phyloP scores from a whole-genome alignment of 1,284 basidiomycete genomes.

The Mrakiaceae sp. region DNA sequence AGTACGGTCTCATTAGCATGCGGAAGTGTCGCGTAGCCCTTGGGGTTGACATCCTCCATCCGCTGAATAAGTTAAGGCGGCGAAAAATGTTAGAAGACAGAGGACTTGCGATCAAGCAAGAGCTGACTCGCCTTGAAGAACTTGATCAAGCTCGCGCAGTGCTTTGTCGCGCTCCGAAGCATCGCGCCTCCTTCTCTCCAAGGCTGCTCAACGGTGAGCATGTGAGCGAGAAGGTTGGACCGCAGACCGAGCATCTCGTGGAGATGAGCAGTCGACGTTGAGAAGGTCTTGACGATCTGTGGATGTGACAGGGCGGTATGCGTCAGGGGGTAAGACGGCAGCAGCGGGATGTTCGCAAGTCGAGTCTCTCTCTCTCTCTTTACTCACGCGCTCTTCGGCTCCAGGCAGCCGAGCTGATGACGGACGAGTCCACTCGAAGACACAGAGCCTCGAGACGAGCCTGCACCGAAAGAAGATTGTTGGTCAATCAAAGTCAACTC shows the following conservation, averaged over 20 bases:
- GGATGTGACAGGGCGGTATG: too few relatives aligned
- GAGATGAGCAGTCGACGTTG: too few relatives aligned
- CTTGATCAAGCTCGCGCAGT: constrained; percentile 4
- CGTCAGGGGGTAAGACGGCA: too few relatives aligned
- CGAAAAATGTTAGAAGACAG: too few relatives aligned
- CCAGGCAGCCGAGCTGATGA: not conserved
- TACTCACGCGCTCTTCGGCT: not conserved
- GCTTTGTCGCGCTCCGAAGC: constrained; percentile 2
- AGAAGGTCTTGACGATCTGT: too few relatives aligned
- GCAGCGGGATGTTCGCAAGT: too few relatives aligned
- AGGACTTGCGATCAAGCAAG: too few relatives aligned
- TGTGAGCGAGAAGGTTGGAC: constrained; percentile 22
- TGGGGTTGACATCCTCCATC: constrained; percentile 26
- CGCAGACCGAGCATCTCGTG: too few relatives aligned
- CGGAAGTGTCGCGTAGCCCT: constrained; percentile 30
- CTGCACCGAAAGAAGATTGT: constrained; percentile 15
- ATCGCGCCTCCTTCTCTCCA: not conserved
- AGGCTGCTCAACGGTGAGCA: constrained; percentile 16
- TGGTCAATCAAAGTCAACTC: too few relatives aligned
- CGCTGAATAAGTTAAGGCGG: not conserved
- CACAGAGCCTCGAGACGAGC: constrained; percentile 29
- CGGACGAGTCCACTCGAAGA: constrained; percentile 28
- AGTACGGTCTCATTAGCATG: constrained; percentile 14
- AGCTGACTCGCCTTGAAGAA: not conserved
- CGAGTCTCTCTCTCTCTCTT: too few relatives aligned